Conservation (phyloP, 2,329 filamentous ascomycete species). For the Aureobasidium sp. region DNA sequence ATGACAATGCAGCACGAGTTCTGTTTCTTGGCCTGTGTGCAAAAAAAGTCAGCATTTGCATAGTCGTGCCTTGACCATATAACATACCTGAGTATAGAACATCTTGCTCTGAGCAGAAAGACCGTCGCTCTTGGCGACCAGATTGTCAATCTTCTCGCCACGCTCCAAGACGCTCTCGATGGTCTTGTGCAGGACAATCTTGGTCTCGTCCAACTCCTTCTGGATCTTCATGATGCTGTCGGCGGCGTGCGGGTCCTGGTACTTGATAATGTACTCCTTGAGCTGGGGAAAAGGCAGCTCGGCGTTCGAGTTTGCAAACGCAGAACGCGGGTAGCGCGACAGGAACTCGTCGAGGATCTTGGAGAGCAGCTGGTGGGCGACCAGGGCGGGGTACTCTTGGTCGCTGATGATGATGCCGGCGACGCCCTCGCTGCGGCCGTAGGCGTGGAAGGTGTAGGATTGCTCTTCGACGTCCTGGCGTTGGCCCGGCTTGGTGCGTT, state of each 20-base stretch:
- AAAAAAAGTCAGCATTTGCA: slow-evolving; percentile 41
- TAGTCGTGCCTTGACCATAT: no score
- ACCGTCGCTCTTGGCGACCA: slow-evolving; percentile 89
- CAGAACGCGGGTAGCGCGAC: slow-evolving; percentile 61
- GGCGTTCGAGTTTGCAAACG: slow-evolving; percentile 52
- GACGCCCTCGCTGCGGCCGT: slow-evolving; percentile 40
- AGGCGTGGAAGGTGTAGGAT: slow-evolving; percentile 57
- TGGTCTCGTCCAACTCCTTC: slow-evolving; percentile 93
- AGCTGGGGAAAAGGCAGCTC: slow-evolving; percentile 62
- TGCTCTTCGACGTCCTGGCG: slow-evolving; percentile 81
- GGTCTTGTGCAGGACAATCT: slow-evolving; percentile 94
- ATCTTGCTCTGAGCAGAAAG: slow-evolving; percentile 91
- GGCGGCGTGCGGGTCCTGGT: slow-evolving; percentile 81
- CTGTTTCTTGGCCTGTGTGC: slow-evolving; percentile 51
- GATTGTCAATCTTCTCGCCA: slow-evolving; percentile 89
- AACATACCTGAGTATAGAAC: slow-evolving; percentile 75
- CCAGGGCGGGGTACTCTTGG: slow-evolving; percentile 54
- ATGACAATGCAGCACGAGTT: slow-evolving; percentile 54
- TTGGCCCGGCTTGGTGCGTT: slow-evolving; percentile 73
- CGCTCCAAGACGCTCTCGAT: slow-evolving; percentile 83
- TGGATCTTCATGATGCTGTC: slow-evolving; percentile 83
- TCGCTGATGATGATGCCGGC: slow-evolving; percentile 43
- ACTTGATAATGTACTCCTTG: slow-evolving; percentile 69
- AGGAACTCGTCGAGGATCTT: slow-evolving; percentile 88
- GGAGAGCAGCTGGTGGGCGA: slow-evolving; percentile 78